Evolutionary conservation across 352 stramenopile genomes (phyloP), one percentile per base, ranked within the genome.

Genomic region (Blastocystis sp.): DNA sequence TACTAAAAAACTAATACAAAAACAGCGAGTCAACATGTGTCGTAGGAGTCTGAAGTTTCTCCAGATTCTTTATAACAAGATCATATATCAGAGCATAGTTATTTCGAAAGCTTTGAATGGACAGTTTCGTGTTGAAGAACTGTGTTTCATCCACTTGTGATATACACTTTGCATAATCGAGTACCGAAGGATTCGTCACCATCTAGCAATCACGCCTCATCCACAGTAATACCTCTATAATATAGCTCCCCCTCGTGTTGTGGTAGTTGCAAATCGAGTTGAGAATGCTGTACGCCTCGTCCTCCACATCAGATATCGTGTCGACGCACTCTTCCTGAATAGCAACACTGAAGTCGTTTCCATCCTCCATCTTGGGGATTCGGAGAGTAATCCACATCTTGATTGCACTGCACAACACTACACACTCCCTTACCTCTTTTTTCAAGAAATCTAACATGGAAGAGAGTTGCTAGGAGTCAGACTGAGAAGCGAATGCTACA

Each of bases 301-400:
- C 76, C 29, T 90, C 87, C 8, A 90, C 47, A 4, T 70, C 75
- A 23, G 54, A 89, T 20, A 90, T 75, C 20, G 87, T 84, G 23
- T 56, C 50, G 39, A 89, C 54, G 50, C 75, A 89, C 76, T 90
- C 87, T 45, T 90, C 89, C 43, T 91, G 90, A 20, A 91, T 87
- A 3, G 61, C 70, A 9, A 91, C 90, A 23, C 87, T 87, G 76
- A 91, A 91, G 39, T 91, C 90, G 69, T 91, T 91, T 37, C 90
- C 90, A 56, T 91, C 90, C 56, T 91, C 90, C 41, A 91, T 91
- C 8, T 68, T 41, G 3, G 90, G 90, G 29, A 91, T 91, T 23
- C 90, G 77, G 26, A 91, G 64, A 29, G 90, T 76, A 13, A 91
- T 76, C 88, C 88, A 90, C 37, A 90, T 91, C 55, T 91, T 91